These are phyloP conservation scores for Alternaria sp. DNA, from an alignment of 2,329 filamentous ascomycete genomes.

Conservation along the genomic window DNA sequence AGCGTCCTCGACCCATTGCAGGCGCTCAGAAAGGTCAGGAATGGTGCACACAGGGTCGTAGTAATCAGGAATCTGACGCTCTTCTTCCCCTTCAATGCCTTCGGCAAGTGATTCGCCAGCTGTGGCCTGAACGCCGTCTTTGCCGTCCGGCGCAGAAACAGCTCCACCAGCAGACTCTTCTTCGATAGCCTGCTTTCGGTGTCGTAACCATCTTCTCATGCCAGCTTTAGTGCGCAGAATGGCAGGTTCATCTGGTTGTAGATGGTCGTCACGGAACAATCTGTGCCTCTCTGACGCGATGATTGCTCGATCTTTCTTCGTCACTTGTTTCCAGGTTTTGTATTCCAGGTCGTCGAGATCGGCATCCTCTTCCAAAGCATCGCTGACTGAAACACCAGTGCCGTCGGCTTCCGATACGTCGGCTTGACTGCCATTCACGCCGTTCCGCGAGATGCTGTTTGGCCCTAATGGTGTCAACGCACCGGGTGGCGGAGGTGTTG, in stretches of 20 bases:
- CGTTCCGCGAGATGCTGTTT: constrained; percentile 70
- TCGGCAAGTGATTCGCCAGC: constrained; percentile 84
- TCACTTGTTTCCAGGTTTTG: constrained; percentile 98
- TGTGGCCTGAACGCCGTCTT: constrained; percentile 58
- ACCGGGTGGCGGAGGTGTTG: constrained; percentile 80
- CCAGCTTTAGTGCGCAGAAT: constrained; percentile 83
- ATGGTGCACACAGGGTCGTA: constrained; percentile 88
- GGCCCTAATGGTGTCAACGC: constrained; percentile 78
- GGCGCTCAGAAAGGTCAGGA: constrained; percentile 79
- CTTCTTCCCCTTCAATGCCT: constrained; percentile 84
- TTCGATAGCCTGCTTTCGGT: constrained; percentile 71
- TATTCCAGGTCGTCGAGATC: constrained; percentile 90
- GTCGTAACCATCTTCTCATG: constrained; percentile 87
- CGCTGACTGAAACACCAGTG: constrained; percentile 69
- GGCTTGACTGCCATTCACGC: constrained; percentile 70
- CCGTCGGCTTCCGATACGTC: constrained; percentile 90
- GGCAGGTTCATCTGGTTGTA: constrained; percentile 89
- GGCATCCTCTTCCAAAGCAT: constrained; percentile 75
- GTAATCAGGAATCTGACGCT: constrained; percentile 88
- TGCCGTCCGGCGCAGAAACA: constrained; percentile 56
- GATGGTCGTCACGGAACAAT: constrained; percentile 82
- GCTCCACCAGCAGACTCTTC: constrained; percentile 57
- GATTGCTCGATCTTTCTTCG: constrained; percentile 90
- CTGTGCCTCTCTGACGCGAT: constrained; percentile 86
- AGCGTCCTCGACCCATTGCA: constrained; percentile 88